Percentiles rank a stretch among this genome's conserved stretches.
Conservation (phyloP, 495 filamentous ascomycete genomes). For the Lasiosphaeria ovina region DNA sequence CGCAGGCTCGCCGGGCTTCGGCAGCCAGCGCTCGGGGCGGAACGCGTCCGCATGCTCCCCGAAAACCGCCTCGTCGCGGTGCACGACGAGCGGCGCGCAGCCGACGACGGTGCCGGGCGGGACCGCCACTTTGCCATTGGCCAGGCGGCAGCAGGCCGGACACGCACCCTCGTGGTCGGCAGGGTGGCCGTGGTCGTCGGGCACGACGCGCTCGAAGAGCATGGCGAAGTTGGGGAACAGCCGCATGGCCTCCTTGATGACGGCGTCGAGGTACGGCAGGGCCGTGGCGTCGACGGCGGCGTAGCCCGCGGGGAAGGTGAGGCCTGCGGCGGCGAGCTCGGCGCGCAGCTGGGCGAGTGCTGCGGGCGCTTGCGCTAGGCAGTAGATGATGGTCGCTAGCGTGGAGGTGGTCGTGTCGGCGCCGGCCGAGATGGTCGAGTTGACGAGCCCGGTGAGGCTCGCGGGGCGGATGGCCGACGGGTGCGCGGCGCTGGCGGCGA, state of each 20-base stretch:
- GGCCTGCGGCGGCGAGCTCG: slow-evolving; percentile 35
- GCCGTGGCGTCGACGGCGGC: slow-evolving; percentile 15
- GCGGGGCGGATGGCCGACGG: slow-evolving; percentile 30
- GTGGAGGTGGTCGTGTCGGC: slow-evolving; percentile 56
- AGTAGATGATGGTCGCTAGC: slow-evolving; percentile 50
- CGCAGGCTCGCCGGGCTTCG: slow-evolving; percentile 20
- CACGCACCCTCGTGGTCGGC: slow-evolving; percentile 38
- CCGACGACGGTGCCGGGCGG: slow-evolving; percentile 44
- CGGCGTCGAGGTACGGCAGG: slow-evolving; percentile 58
- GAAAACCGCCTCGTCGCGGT: slow-evolving; percentile 49
- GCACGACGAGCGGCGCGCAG: slow-evolving; percentile 41
- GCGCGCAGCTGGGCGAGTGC: slow-evolving; percentile 38
- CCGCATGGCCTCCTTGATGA: slow-evolving; percentile 59
- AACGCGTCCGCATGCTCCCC: slow-evolving; percentile 52
- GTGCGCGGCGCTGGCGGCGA: slow-evolving; percentile 25
- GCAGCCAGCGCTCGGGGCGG: slow-evolving; percentile 57
- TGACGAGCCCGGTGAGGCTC: slow-evolving; percentile 38
- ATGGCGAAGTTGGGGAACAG: slow-evolving; percentile 50
- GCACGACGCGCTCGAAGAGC: slow-evolving; percentile 55
- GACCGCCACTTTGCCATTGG: slow-evolving; percentile 45
- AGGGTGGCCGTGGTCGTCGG: slow-evolving; percentile 48
- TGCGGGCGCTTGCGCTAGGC: slow-evolving; percentile 47
- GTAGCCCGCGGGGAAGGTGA: slow-evolving; percentile 20
- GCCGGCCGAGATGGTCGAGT: slow-evolving; percentile 53
- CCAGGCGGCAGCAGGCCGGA: slow-evolving; percentile 46